Percentiles rank a stretch among this genome's conserved stretches.
Evolutionary conservation across 345 rosid species (phyloP).

Genomic region (Salix udensis): DNA sequence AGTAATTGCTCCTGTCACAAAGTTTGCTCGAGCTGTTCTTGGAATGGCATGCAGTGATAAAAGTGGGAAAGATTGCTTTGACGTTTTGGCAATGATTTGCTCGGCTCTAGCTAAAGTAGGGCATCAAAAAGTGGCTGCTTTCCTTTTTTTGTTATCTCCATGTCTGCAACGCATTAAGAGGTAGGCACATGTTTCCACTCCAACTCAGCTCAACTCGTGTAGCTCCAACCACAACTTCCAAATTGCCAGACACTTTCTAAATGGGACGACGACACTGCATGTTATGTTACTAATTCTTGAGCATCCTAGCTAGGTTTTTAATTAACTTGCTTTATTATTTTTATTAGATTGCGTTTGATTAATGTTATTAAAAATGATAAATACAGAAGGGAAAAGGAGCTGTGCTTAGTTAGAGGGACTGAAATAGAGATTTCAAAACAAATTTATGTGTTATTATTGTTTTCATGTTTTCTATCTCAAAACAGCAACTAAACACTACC

Average conservation of each 20-base stretch:
- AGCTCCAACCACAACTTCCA: constrained; percentile 20
- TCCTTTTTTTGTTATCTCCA: constrained; percentile 35
- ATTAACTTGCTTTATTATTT: too few relatives aligned
- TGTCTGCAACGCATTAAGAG: constrained; percentile 27
- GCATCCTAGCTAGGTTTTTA: too few relatives aligned
- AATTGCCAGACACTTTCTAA: neutral
- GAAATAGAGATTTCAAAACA: too few relatives aligned
- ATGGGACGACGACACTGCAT: too few relatives aligned
- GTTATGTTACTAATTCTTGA: too few relatives aligned
- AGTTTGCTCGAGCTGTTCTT: neutral
- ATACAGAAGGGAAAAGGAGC: too few relatives aligned
- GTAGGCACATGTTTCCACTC: constrained; percentile 11
- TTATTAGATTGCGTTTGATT: too few relatives aligned
- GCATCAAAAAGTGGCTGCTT: constrained; percentile 36
- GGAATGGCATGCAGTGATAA: neutral
- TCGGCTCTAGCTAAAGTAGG: constrained; percentile 29
- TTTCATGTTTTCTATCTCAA: too few relatives aligned
- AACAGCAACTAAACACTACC: too few relatives aligned
- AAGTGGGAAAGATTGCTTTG: constrained; percentile 30
- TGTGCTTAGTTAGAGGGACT: too few relatives aligned
- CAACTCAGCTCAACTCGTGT: constrained; percentile 6
- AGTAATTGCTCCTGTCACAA: neutral
- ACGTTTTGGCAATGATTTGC: constrained; percentile 36
- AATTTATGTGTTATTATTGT: too few relatives aligned
- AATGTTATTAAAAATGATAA: too few relatives aligned